phyloP scores from a whole-genome alignment of 2,329 filamentous ascomycete species.

The Aspergillus calidoustus region DNA sequence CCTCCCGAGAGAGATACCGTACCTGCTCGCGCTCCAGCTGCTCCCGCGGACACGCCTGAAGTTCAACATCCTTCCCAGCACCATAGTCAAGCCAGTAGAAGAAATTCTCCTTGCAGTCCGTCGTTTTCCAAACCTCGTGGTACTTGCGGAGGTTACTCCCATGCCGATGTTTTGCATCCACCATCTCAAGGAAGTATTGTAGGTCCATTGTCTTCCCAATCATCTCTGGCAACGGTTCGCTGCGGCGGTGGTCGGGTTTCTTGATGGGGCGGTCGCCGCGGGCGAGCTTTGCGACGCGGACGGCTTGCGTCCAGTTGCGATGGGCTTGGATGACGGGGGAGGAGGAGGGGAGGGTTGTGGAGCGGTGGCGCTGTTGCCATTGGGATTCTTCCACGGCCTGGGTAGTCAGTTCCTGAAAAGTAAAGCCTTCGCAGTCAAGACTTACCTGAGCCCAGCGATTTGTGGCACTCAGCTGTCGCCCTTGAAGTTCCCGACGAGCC shows the following conservation, averaged over 20 bases:
- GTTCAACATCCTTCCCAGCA: slow-evolving; percentile 70
- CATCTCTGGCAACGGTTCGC: slow-evolving; percentile 61
- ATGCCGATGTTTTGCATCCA: slow-evolving; percentile 84
- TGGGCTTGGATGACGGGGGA: slow-evolving; percentile 54
- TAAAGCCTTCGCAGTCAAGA: background rate
- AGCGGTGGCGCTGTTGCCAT: slow-evolving; percentile 55
- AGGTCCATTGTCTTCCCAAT: slow-evolving; percentile 80
- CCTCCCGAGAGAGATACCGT: slow-evolving; percentile 80
- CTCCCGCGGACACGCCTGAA: slow-evolving; percentile 73
- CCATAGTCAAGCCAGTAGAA: slow-evolving; percentile 93
- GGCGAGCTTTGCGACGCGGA: slow-evolving; percentile 71
- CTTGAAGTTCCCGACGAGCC: slow-evolving; percentile 10
- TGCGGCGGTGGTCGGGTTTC: slow-evolving; percentile 35
- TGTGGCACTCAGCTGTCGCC: slow-evolving; percentile 3
- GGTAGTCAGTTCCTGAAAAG: background rate
- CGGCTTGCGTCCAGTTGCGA: slow-evolving; percentile 76
- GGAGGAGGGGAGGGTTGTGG: slow-evolving; percentile 31
- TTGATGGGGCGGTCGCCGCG: slow-evolving; percentile 65
- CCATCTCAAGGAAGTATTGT: slow-evolving; percentile 85
- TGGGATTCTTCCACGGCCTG: slow-evolving; percentile 61
- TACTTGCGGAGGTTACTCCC: slow-evolving; percentile 81
- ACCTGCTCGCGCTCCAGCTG: slow-evolving; percentile 78
- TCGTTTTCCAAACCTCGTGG: slow-evolving; percentile 80
- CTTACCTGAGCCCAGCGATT: slow-evolving; percentile 69
- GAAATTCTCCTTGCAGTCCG: slow-evolving; percentile 81